Conservation (phyloP, 371 early-diverging fungal genomes). For the Rhizopus stolonifer region DNA sequence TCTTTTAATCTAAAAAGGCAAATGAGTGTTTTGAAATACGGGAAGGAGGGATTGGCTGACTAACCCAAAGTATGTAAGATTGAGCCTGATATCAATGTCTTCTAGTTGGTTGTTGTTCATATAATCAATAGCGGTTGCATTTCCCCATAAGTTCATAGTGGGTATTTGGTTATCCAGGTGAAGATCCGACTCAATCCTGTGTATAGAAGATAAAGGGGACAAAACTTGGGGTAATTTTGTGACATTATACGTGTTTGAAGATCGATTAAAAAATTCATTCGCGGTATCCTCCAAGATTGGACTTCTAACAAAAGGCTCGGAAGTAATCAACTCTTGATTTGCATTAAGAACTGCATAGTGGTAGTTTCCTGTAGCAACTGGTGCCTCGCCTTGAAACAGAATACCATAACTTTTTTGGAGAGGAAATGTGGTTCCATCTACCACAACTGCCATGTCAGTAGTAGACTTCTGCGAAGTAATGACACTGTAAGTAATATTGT, state of each 20-base stretch:
- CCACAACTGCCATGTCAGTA: conserved; percentile 8
- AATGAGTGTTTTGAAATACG: too few species aligned
- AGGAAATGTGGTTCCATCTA: conserved; percentile 8
- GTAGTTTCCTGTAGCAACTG: conserved; percentile 14
- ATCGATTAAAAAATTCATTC: conserved; percentile 25
- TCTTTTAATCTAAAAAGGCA: conserved; percentile 5
- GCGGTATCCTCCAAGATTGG: conserved; percentile 7
- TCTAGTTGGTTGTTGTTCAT: conserved; percentile 21
- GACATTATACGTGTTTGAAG: conserved; percentile 3
- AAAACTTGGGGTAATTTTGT: conserved; percentile 8
- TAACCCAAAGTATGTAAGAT: conserved; percentile 31
- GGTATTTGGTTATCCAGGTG: conserved; percentile 28
- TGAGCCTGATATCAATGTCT: conserved; percentile 16
- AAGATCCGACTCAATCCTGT: conserved; percentile 14
- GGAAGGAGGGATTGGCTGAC: not conserved
- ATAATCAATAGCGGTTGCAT: conserved; percentile 8
- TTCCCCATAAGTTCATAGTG: conserved; percentile 28
- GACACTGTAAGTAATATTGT: conserved; percentile 16
- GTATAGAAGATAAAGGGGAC: conserved; percentile 1
- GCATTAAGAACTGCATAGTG: conserved; percentile 12
- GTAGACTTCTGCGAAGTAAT: conserved; percentile 3
- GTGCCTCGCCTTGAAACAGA: conserved; percentile 24
- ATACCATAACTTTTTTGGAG: not conserved
- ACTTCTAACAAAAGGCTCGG: conserved; percentile 16
- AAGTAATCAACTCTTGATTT: not conserved